Evolutionary conservation across 2,329 filamentous ascomycete species (phyloP).

Genomic region (Epichloe hybrida): DNA sequence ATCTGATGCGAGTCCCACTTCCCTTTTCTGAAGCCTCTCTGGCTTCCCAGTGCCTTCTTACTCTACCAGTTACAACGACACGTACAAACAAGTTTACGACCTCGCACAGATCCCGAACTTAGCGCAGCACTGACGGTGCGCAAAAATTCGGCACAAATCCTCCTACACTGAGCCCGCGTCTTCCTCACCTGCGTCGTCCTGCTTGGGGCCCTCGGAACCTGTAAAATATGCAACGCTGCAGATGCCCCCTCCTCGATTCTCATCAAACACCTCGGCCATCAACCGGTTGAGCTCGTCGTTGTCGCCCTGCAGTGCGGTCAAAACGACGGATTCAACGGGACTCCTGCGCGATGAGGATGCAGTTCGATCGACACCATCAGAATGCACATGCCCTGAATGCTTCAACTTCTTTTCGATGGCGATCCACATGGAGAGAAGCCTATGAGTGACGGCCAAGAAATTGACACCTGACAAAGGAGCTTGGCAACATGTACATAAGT

Average conservation of each 20-base stretch:
- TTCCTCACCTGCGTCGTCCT: background rate
- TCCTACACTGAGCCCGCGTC: background rate
- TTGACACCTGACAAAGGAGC: background rate
- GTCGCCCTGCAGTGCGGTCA: background rate
- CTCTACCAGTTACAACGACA: too few relatives aligned
- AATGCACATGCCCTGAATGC: background rate
- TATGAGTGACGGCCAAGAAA: background rate
- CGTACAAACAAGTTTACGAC: too few relatives aligned
- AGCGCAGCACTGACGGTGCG: too few relatives aligned
- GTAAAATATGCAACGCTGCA: background rate
- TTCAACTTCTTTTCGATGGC: background rate
- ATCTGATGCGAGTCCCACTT: too few relatives aligned
- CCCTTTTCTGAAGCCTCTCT: too few relatives aligned
- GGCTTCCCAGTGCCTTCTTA: too few relatives aligned
- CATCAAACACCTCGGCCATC: background rate
- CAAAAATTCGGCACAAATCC: too few relatives aligned
- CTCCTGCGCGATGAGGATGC: background rate
- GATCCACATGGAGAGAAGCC: background rate
- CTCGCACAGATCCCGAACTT: too few relatives aligned
- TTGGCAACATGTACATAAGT: background rate
- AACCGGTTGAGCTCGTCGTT: background rate
- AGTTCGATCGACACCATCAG: background rate
- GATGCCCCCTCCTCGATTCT: background rate
- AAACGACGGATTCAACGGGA: background rate
- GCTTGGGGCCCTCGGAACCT: fast-evolving